These are phyloP conservation scores for Salvia hispanica DNA, from an alignment of 257 asterid species.

Conservation along the genomic window DNA sequence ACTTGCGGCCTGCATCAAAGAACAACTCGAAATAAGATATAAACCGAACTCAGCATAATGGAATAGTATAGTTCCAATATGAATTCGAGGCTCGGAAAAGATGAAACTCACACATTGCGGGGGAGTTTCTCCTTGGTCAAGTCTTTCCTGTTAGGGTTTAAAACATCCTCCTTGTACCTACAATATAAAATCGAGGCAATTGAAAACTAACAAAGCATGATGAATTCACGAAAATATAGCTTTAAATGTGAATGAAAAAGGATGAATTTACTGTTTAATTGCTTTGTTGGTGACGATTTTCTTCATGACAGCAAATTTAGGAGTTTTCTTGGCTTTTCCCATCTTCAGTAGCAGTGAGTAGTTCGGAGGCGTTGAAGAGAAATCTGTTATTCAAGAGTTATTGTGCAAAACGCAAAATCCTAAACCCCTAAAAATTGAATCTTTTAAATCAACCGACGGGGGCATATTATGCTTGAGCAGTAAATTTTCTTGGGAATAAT, in stretches of 20 bases:
- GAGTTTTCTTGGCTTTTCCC: conserved; percentile 88
- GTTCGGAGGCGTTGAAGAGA: background rate
- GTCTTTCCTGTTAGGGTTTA: conserved; percentile 88
- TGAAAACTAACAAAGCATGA: conserved; percentile 1
- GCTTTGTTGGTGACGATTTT: conserved; percentile 68
- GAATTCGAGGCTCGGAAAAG: background rate
- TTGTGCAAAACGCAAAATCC: conserved; percentile 1
- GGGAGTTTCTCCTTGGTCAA: conserved; percentile 78
- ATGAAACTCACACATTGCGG: conserved; percentile 69
- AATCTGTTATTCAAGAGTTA: background rate
- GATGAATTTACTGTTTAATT: conserved; percentile 75
- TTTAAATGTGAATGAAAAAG: background rate
- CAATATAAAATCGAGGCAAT: conserved; percentile 6
- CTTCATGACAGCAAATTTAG: conserved; percentile 95
- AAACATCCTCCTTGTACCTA: conserved; percentile 78
- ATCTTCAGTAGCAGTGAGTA: conserved; percentile 34
- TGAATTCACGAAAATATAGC: conserved; percentile 7
- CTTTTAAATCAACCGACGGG: too few species aligned
- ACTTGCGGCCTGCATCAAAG: conserved; percentile 71
- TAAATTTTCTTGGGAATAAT: too few species aligned
- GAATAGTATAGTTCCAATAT: background rate
- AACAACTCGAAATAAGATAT: background rate
- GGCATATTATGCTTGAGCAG: too few species aligned
- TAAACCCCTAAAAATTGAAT: conserved; percentile 26
- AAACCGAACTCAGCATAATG: background rate